Evolutionary conservation across 495 filamentous ascomycete species (phyloP).

Genomic region (Penicillium tannophilum): DNA sequence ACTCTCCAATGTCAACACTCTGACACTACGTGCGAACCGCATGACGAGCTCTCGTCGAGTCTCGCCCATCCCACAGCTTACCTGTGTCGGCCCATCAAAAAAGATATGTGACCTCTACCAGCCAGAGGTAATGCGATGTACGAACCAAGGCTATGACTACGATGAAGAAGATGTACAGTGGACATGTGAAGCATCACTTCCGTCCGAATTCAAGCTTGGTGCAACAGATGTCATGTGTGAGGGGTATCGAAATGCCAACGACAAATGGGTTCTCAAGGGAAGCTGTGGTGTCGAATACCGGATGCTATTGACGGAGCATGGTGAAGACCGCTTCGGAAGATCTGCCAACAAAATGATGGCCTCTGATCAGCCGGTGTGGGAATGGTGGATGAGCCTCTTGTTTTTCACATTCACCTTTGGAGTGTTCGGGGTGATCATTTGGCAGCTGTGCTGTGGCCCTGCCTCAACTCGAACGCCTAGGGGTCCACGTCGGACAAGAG

Average conservation of each 20-base stretch:
- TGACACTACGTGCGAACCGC: slow-evolving; percentile 69
- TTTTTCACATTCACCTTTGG: slow-evolving; percentile 55
- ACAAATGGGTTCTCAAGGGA: slow-evolving; percentile 83
- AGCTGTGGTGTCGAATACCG: slow-evolving; percentile 94
- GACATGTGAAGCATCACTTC: slow-evolving; percentile 81
- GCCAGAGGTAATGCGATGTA: slow-evolving; percentile 84
- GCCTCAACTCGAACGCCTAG: slow-evolving; percentile 15
- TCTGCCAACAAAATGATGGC: background rate
- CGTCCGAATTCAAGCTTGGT: slow-evolving; percentile 84
- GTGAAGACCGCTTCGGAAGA: slow-evolving; percentile 68
- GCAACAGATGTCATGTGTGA: slow-evolving; percentile 92
- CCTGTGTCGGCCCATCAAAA: slow-evolving; percentile 70
- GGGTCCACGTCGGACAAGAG: slow-evolving; percentile 6
- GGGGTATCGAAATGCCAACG: slow-evolving; percentile 74
- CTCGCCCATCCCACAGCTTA: slow-evolving; percentile 76
- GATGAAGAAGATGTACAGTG: slow-evolving; percentile 76
- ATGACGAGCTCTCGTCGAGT: slow-evolving; percentile 77
- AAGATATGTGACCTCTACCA: slow-evolving; percentile 61
- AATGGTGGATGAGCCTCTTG: slow-evolving; percentile 31
- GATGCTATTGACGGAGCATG: slow-evolving; percentile 76
- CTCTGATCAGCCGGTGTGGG: slow-evolving; percentile 3
- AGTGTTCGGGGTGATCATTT: slow-evolving; percentile 37
- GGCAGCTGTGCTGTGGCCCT: slow-evolving; percentile 19
- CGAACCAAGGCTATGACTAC: slow-evolving; percentile 75
- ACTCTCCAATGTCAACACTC: slow-evolving; percentile 72